Conservation (phyloP, 2,329 filamentous ascomycete species). For the Penicillium glabrum region DNA sequence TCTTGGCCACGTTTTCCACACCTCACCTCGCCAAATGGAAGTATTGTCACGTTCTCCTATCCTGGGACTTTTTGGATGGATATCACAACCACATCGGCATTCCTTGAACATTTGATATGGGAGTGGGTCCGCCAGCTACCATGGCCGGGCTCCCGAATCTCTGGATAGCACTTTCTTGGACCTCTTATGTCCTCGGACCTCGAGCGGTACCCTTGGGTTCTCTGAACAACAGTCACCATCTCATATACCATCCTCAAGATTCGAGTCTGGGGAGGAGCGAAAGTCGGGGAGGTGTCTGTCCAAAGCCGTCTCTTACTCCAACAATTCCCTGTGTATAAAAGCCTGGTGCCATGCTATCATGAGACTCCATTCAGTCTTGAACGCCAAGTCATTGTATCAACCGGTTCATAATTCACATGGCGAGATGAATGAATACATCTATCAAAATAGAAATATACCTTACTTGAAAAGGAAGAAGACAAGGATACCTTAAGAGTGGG, state of each 20-base stretch:
- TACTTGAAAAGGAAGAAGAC: not conserved
- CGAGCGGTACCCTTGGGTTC: not conserved
- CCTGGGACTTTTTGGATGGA: not conserved
- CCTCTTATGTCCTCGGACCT: not conserved
- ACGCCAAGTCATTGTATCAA: not conserved
- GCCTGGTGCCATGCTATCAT: not conserved
- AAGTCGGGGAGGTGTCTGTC: not conserved
- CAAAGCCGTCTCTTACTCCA: not conserved
- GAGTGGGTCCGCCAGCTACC: not conserved
- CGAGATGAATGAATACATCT: not conserved
- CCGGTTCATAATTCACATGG: not conserved
- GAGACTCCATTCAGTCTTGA: not conserved
- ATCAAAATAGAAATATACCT: not conserved
- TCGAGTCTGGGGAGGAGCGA: not conserved
- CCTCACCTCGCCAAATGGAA: not conserved
- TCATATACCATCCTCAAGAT: not conserved
- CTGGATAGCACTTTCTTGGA: not conserved
- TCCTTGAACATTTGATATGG: not conserved
- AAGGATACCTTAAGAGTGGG: not conserved
- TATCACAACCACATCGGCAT: not conserved
- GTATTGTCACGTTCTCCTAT: not conserved
- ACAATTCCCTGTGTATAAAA: not conserved
- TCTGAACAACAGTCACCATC: not conserved
- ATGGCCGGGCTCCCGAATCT: not conserved
- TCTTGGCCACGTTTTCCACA: not conserved